These are phyloP conservation scores for Ziziphus jujuba DNA, from an alignment of 306 rosid species.

Conservation along the genomic window DNA sequence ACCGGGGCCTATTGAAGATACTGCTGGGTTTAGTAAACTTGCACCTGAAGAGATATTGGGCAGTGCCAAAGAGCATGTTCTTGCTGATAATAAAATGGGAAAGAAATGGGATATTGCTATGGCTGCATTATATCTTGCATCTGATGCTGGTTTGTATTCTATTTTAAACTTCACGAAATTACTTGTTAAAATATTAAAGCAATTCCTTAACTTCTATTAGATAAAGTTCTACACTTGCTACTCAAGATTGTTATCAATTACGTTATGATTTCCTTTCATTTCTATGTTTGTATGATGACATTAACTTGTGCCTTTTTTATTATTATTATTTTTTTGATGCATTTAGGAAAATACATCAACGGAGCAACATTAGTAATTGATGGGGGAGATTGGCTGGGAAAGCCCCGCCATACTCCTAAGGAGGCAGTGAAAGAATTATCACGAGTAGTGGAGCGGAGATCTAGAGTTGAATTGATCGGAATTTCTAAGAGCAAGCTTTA, in stretches of 20 bases:
- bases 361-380: conserved; percentile 20
- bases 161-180: background rate
- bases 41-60: conserved; percentile 18
- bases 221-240: background rate
- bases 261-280: background rate
- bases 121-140: conserved; percentile 25
- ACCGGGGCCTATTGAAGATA: conserved; percentile 23
- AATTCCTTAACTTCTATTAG: background rate
- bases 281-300: background rate
- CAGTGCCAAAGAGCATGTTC: background rate
- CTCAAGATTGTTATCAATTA: background rate
- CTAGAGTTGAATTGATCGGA: conserved; percentile 8
- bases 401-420: conserved; percentile 7
- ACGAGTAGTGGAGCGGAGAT: conserved; percentile 21
- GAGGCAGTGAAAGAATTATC: conserved; percentile 15
- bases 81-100: conserved; percentile 1
- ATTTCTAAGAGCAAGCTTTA: conserved; percentile 18
- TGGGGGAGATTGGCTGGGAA: conserved; percentile 19
- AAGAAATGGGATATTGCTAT: conserved; percentile 27
- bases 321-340: background rate
- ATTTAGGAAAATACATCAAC: conserved; percentile 23
- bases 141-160: conserved; percentile 11
- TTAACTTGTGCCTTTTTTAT: background rate
- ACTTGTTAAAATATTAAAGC: background rate
- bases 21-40: conserved; percentile 20